These are phyloP conservation scores for Trichoderma endophyticum DNA, from an alignment of 2,329 filamentous ascomycete genomes.

Conservation along the genomic window DNA sequence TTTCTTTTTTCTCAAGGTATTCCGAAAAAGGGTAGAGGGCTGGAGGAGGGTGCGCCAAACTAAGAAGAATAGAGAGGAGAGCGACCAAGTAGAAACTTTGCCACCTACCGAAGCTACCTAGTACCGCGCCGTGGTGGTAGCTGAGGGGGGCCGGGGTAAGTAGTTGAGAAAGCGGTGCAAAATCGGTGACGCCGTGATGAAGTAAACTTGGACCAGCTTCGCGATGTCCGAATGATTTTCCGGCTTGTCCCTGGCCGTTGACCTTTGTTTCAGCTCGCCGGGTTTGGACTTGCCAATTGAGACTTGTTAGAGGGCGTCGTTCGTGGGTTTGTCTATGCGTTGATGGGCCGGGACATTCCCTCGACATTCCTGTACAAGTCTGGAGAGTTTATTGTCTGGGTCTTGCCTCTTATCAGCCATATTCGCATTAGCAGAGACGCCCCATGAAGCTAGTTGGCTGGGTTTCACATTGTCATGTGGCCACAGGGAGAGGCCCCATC, in stretches of 20 bases:
- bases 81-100: not conserved
- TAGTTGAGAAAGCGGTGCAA: not conserved
- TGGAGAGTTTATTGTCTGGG: not conserved
- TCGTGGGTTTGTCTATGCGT: not conserved
- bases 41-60: slow-evolving; percentile 3
- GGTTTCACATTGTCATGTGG: slow-evolving; percentile 6
- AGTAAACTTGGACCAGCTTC: not conserved
- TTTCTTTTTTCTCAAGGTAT: not conserved
- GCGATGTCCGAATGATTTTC: slow-evolving; percentile 5
- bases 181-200: slow-evolving; percentile 19
- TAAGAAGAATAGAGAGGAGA: not conserved
- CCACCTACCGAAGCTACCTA: slow-evolving; percentile 11
- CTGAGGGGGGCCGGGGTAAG: slow-evolving; percentile 10
- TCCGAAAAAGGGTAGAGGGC: not conserved
- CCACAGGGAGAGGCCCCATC: not conserved
- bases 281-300: not conserved
- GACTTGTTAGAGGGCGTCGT: not conserved
- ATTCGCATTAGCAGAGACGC: not conserved
- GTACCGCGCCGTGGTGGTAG: not conserved
- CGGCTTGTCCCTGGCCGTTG: not conserved
- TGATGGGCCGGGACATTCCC: not conserved
- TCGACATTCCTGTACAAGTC: not conserved
- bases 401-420: not conserved
- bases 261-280: not conserved
- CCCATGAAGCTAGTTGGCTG: slow-evolving; percentile 4